Evolutionary conservation across 148 eudicot genomes (phyloP).

Genomic region (Diospyros lotus): DNA sequence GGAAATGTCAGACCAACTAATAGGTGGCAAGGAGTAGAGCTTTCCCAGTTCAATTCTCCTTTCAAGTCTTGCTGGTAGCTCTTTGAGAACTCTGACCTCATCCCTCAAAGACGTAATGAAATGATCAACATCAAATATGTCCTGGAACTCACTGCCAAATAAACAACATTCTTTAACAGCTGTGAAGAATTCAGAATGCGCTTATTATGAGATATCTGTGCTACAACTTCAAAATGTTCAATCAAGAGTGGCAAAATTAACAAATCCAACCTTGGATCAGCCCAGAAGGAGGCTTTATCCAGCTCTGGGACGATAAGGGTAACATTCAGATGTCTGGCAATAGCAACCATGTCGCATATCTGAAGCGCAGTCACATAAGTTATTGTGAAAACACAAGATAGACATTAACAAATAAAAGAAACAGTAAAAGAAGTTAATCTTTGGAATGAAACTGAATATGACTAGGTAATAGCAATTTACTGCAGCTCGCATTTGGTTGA

Average conservation of each 20-base stretch:
- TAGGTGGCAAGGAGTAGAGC: conserved; percentile 52
- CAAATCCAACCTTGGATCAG: conserved; percentile 15
- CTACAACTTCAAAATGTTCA: background rate
- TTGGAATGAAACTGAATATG: background rate
- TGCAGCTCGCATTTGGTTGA: conserved; percentile 74
- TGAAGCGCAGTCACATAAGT: conserved; percentile 21
- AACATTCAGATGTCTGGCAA: conserved; percentile 62
- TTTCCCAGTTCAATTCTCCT: conserved; percentile 49
- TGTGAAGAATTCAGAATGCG: background rate
- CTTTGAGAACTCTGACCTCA: conserved; percentile 66
- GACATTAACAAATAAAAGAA: background rate
- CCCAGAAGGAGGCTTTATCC: conserved; percentile 31
- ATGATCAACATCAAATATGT: conserved; percentile 64
- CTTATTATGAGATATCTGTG: background rate
- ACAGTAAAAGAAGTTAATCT: background rate
- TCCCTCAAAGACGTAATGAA: conserved; percentile 64
- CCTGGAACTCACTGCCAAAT: conserved; percentile 56
- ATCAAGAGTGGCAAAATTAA: background rate
- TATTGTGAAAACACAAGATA: background rate
- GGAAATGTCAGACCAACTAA: conserved; percentile 80
- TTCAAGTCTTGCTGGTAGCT: conserved; percentile 57
- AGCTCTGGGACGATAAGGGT: conserved; percentile 67
- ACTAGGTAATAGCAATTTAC: conserved; percentile 26
- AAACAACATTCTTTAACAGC: background rate
- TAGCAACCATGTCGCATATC: conserved; percentile 78